Conservation (phyloP, 352 stramenopile species). For the Globisporangium yorkense region DNA sequence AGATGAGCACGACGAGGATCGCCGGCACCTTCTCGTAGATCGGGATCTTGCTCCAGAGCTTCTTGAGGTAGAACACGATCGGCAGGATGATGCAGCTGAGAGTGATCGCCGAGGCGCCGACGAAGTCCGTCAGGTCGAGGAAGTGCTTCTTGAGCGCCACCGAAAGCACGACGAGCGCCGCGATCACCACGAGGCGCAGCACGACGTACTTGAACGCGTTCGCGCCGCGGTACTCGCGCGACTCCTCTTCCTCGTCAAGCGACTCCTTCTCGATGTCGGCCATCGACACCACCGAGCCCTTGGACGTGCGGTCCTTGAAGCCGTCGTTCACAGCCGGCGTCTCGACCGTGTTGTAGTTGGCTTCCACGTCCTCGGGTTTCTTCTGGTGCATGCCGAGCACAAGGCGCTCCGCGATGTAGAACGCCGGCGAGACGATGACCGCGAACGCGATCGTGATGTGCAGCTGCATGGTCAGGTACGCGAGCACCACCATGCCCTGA, state of each 20-base stretch:
- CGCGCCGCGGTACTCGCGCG: slow-evolving; percentile 24
- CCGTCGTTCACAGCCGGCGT: slow-evolving; percentile 4
- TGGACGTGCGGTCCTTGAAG: slow-evolving; percentile 13
- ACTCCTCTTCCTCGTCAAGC: slow-evolving; percentile 9
- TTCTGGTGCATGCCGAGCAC: slow-evolving; percentile 58
- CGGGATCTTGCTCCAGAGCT: background rate
- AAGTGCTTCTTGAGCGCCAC: slow-evolving; percentile 15
- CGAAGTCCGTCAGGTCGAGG: slow-evolving; percentile 16
- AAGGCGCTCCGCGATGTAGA: slow-evolving; percentile 55
- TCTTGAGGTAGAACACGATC: slow-evolving; percentile 16
- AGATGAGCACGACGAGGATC: slow-evolving; percentile 12
- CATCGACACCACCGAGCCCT: slow-evolving; percentile 18
- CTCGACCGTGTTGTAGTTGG: slow-evolving; percentile 6
- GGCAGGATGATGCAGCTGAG: slow-evolving; percentile 17
- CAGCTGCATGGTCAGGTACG: slow-evolving; percentile 49
- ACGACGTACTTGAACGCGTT: slow-evolving; percentile 14
- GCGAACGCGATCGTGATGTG: slow-evolving; percentile 46
- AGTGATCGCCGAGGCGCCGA: slow-evolving; percentile 16
- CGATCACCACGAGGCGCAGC: background rate
- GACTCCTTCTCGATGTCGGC: slow-evolving; percentile 14
- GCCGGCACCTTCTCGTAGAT: slow-evolving; percentile 13
- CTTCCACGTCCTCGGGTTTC: slow-evolving; percentile 16
- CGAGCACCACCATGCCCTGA: slow-evolving; percentile 37
- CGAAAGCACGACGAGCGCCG: slow-evolving; percentile 7
- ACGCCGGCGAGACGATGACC: slow-evolving; percentile 41